Evolutionary conservation across 2,329 filamentous ascomycete genomes (phyloP).

Genomic region (Fusarium nodosum): DNA sequence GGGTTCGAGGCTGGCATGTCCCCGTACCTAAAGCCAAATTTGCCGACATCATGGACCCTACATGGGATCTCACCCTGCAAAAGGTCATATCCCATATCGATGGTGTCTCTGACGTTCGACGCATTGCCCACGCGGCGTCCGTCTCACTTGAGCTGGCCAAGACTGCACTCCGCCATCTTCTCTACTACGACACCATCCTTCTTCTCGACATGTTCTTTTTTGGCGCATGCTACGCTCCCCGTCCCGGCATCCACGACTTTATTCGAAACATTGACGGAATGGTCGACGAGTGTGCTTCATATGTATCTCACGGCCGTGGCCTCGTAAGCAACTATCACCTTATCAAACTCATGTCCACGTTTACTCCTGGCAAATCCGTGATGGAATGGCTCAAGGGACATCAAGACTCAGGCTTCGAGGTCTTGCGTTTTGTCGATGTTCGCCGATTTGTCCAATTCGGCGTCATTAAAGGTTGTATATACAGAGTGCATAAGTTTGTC

Average conservation of each 20-base stretch:
- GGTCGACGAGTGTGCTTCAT: slow-evolving; percentile 88
- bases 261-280: slow-evolving; percentile 78
- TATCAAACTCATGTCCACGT: slow-evolving; percentile 86
- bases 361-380: slow-evolving; percentile 85
- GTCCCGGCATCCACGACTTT: slow-evolving; percentile 82
- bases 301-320: slow-evolving; percentile 72
- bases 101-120: slow-evolving; percentile 88
- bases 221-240: slow-evolving; percentile 87
- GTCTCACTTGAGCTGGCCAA: slow-evolving; percentile 89
- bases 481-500: slow-evolving; percentile 92
- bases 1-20: slow-evolving; percentile 90
- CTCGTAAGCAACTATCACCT: slow-evolving; percentile 73
- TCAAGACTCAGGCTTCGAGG: slow-evolving; percentile 72
- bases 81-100: slow-evolving; percentile 89
- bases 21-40: slow-evolving; percentile 81
- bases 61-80: slow-evolving; percentile 82
- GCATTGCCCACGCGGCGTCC: slow-evolving; percentile 86
- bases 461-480: slow-evolving; percentile 93
- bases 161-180: slow-evolving; percentile 86
- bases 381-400: slow-evolving; percentile 88
- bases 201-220: slow-evolving; percentile 97
- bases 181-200: slow-evolving; percentile 92
- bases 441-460: slow-evolving; percentile 95
- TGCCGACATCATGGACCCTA: slow-evolving; percentile 72
- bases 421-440: slow-evolving; percentile 84